Evolutionary conservation across 2,329 filamentous ascomycete genomes (phyloP).

Genomic region (Penicillium sumatraense): DNA sequence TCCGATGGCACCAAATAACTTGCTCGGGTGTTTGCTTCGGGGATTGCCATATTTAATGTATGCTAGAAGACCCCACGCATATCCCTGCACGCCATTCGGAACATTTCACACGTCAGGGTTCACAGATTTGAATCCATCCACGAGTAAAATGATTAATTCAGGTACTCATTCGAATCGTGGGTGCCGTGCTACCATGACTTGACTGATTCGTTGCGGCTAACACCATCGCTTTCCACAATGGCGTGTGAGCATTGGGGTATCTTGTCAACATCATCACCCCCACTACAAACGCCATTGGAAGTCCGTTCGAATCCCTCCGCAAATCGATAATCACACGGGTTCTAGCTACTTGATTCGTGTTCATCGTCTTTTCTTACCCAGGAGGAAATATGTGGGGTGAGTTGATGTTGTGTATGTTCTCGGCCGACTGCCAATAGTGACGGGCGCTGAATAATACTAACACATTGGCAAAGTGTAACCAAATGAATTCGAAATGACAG

Average conservation of each 20-base stretch:
- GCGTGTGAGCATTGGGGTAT: conserved; percentile 20
- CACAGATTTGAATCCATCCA: background rate
- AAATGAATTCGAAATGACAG: too few species aligned
- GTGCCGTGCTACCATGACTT: background rate
- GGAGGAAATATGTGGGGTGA: background rate
- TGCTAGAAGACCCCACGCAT: background rate
- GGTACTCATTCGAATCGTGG: background rate
- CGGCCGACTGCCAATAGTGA: conserved; percentile 4
- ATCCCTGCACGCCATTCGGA: conserved; percentile 23
- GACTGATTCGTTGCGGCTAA: conserved; percentile 23
- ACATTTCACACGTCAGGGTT: conserved; percentile 16
- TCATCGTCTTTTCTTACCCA: background rate
- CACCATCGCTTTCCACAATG: conserved; percentile 27
- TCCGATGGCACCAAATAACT: background rate
- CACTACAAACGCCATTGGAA: conserved; percentile 25
- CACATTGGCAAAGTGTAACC: too few species aligned
- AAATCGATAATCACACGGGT: background rate
- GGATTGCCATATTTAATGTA: conserved; percentile 15
- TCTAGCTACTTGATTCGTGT: background rate
- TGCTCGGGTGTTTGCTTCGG: background rate
- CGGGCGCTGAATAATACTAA: too few species aligned
- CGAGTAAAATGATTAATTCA: background rate
- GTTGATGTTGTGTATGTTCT: too few species aligned
- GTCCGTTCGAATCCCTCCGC: background rate
- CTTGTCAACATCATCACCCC: conserved; percentile 22